phyloP scores from a whole-genome alignment of 345 rosid species.

The Lepidium aucheri region DNA sequence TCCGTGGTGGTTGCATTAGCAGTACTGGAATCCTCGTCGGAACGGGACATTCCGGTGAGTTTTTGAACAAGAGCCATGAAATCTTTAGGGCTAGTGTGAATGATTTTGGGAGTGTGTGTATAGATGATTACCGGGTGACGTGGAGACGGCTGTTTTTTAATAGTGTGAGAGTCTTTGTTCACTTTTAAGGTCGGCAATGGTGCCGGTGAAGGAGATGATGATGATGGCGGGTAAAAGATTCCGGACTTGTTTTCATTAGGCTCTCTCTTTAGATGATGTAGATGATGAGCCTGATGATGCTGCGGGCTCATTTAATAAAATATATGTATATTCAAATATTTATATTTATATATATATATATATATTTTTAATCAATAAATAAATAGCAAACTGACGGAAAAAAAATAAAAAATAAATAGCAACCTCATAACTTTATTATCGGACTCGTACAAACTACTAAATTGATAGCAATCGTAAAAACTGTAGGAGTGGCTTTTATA shows the following conservation, averaged over 20 bases:
- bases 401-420: no score
- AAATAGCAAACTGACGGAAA: no score
- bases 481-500: constrained; percentile 10
- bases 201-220: constrained; percentile 5
- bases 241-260: constrained; percentile 14
- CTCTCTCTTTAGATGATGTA: constrained; percentile 15
- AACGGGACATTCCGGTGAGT: constrained; percentile 68
- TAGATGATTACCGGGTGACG: constrained; percentile 91
- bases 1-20: not conserved
- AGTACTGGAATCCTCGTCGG: constrained; percentile 32
- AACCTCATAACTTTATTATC: no score
- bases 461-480: not conserved
- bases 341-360: no score
- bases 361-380: no score
- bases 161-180: constrained; percentile 48
- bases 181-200: constrained; percentile 18
- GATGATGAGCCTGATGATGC: constrained; percentile 12
- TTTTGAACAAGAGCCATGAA: constrained; percentile 92
- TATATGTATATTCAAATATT: no score
- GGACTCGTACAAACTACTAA: no score
- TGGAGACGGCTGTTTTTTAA: constrained; percentile 38
- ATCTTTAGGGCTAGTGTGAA: constrained; percentile 78
- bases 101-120: constrained; percentile 85
- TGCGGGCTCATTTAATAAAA: constrained; percentile 17
- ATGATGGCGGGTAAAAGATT: constrained; percentile 8